These are phyloP conservation scores for Fonsecaea monophora DNA, from an alignment of 2,329 filamentous ascomycete genomes.

Conservation along the genomic window DNA sequence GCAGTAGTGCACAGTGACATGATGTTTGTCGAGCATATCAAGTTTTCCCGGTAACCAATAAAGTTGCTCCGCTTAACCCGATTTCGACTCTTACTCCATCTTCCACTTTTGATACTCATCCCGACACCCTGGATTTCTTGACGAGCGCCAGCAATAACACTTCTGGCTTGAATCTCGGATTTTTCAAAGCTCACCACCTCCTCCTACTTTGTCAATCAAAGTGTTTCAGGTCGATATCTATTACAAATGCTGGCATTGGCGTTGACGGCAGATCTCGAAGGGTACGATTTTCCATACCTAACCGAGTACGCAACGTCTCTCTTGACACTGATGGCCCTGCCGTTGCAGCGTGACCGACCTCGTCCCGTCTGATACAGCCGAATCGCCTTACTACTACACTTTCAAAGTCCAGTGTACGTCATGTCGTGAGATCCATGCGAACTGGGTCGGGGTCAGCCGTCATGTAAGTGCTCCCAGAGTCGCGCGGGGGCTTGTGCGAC, in stretches of 20 bases:
- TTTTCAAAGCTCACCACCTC: neutral
- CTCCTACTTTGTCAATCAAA: neutral
- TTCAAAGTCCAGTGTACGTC: constrained; percentile 99
- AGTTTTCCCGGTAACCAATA: neutral
- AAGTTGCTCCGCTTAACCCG: neutral
- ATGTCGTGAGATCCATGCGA: constrained; percentile 87
- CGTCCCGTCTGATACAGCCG: constrained; percentile 79
- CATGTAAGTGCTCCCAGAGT: constrained; percentile 69
- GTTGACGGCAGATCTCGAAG: constrained; percentile 40
- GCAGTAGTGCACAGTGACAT: no score
- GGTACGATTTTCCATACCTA: constrained; percentile 33
- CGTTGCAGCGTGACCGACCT: constrained; percentile 81
- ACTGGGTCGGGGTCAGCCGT: constrained; percentile 82
- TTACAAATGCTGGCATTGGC: constrained; percentile 36
- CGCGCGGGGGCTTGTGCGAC: neutral
- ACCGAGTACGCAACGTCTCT: neutral
- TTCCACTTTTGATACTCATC: neutral
- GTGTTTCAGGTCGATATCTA: neutral
- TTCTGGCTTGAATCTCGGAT: neutral
- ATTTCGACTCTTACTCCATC: neutral
- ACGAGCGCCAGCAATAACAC: neutral
- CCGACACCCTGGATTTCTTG: neutral
- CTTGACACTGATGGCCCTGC: constrained; percentile 21
- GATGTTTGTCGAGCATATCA: neutral
- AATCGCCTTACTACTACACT: constrained; percentile 90